These are phyloP conservation scores for Fusarium torulosum DNA, from an alignment of 2,329 filamentous ascomycete species.

Conservation along the genomic window DNA sequence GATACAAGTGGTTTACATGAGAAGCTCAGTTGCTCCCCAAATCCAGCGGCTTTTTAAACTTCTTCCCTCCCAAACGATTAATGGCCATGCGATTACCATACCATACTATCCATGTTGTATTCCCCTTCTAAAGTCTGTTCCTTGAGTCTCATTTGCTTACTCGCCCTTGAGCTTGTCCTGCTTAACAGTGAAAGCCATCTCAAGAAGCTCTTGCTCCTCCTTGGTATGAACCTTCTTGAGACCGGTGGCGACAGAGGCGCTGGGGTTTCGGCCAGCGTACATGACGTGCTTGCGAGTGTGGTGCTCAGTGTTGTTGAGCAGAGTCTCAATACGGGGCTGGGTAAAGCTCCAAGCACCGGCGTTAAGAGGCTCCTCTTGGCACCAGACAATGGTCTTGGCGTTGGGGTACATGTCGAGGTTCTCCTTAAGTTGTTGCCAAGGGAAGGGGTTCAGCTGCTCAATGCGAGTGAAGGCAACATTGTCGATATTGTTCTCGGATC, in stretches of 20 bases:
- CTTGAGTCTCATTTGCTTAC: conserved; percentile 52
- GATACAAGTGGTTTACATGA: conserved; percentile 53
- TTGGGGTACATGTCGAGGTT: conserved; percentile 98
- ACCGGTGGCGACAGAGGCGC: conserved; percentile 93
- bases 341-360: conserved; percentile 96
- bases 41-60: conserved; percentile 39
- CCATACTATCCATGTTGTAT: conserved; percentile 29
- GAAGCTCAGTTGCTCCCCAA: conserved; percentile 44
- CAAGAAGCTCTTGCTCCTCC: conserved; percentile 89
- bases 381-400: conserved; percentile 97
- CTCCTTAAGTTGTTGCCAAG: conserved; percentile 95
- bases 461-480: conserved; percentile 94
- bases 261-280: conserved; percentile 95
- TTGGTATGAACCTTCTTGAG: conserved; percentile 88
- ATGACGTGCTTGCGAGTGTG: conserved; percentile 96
- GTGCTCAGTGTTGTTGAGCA: conserved; percentile 92
- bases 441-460: conserved; percentile 99
- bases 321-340: conserved; percentile 96
- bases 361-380: conserved; percentile 97
- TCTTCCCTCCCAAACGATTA: conserved; percentile 45
- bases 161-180: conserved; percentile 79
- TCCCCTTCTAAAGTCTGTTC: conserved; percentile 15
- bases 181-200: conserved; percentile 72
- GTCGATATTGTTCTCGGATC: conserved; percentile 85
- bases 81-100: conserved; percentile 33